Percentiles rank a stretch among this genome's conserved stretches.
Evolutionary conservation across 2,329 filamentous ascomycete species (phyloP).

Genomic region (Monilinia fructicola): DNA sequence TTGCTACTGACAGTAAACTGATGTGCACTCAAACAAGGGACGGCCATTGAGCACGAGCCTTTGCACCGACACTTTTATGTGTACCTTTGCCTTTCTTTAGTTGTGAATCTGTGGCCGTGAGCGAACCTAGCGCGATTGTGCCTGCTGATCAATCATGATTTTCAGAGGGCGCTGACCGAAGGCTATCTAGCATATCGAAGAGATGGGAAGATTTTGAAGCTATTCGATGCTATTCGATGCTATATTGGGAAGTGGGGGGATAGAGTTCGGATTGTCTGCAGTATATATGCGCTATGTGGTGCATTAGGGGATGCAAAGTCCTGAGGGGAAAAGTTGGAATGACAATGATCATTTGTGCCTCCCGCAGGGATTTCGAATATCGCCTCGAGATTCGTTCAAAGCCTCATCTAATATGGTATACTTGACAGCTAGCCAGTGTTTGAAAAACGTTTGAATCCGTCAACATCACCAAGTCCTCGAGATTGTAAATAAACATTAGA

Average conservation of each 20-base stretch:
- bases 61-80: slow-evolving; percentile 2
- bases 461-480: background rate
- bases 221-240: background rate
- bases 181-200: background rate
- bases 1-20: background rate
- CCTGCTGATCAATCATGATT: background rate
- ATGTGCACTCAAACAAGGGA: background rate
- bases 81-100: background rate
- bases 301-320: too few relatives aligned
- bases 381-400: background rate
- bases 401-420: background rate
- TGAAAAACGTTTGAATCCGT: background rate
- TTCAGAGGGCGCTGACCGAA: too few relatives aligned
- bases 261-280: background rate
- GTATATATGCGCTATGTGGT: too few relatives aligned
- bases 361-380: background rate
- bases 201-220: background rate
- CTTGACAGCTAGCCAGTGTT: background rate
- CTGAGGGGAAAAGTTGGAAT: too few relatives aligned
- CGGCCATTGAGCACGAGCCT: background rate
- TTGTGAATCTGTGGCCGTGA: background rate
- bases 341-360: too few relatives aligned
- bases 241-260: slow-evolving; percentile 2
- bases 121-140: background rate
- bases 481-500: too few relatives aligned